Evolutionary conservation across 2,329 filamentous ascomycete species (phyloP).

Genomic region (Aspergillus sp.): DNA sequence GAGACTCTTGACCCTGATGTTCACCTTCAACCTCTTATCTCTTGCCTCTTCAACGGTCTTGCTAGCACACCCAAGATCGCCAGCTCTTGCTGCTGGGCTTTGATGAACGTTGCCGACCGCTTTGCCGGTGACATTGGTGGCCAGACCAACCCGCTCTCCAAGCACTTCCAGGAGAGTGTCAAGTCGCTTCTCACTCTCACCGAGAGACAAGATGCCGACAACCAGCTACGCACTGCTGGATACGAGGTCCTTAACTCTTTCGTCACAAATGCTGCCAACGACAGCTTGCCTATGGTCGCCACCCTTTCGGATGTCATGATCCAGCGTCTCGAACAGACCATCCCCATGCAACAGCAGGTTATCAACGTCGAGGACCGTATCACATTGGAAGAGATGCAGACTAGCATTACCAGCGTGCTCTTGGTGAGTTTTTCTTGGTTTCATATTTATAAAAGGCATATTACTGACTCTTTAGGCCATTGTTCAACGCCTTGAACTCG

Average conservation of each 20-base stretch:
- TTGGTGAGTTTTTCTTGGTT: conserved; percentile 44
- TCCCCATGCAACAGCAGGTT: conserved; percentile 85
- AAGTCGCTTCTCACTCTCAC: conserved; percentile 81
- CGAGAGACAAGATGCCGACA: conserved; percentile 73
- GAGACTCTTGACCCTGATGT: conserved; percentile 81
- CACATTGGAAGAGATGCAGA: conserved; percentile 95
- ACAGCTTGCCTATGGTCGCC: conserved; percentile 76
- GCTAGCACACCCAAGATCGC: conserved; percentile 95
- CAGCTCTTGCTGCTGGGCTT: conserved; percentile 94
- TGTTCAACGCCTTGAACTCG: conserved; percentile 82
- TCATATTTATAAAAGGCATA: neutral
- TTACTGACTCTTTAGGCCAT: conserved; percentile 54
- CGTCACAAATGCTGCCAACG: conserved; percentile 81
- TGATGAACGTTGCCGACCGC: conserved; percentile 96
- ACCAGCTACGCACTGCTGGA: conserved; percentile 85
- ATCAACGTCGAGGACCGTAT: conserved; percentile 96
- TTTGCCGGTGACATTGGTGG: conserved; percentile 84
- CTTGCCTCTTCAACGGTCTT: conserved; percentile 82
- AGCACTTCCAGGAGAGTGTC: conserved; percentile 90
- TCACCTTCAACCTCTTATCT: conserved; percentile 80
- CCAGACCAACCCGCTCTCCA: conserved; percentile 74
- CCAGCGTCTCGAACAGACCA: conserved; percentile 83
- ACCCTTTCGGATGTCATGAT: conserved; percentile 83
- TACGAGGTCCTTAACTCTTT: conserved; percentile 97
- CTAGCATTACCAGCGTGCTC: conserved; percentile 84